These are phyloP conservation scores for Serendipita sp. DNA, from an alignment of 768 basidiomycete species.

Conservation along the genomic window DNA sequence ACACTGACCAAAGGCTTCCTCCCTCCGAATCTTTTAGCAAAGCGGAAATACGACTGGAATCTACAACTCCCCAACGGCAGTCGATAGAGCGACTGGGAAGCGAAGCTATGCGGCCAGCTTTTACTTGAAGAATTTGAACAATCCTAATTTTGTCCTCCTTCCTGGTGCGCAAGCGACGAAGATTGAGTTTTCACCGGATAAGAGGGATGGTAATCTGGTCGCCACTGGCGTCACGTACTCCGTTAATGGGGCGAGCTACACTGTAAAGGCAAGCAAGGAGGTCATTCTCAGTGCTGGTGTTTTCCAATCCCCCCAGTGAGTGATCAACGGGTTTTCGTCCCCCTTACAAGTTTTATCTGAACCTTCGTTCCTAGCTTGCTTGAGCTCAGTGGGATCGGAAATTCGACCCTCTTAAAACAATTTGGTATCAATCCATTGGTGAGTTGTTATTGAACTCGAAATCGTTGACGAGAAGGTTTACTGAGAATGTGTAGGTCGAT, in stretches of 20 bases:
- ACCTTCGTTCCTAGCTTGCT: conserved; percentile 21
- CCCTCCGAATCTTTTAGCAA: too few relatives aligned
- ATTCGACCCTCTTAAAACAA: conserved; percentile 28
- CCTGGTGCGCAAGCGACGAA: conserved; percentile 6
- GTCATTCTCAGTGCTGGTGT: conserved; percentile 33
- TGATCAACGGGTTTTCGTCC: background rate
- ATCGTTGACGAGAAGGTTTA: background rate
- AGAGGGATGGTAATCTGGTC: conserved; percentile 4
- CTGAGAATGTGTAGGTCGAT: conserved; percentile 29
- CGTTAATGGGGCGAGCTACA: conserved; percentile 18
- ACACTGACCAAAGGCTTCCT: conserved; percentile 1
- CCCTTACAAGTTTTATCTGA: background rate
- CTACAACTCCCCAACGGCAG: conserved; percentile 8
- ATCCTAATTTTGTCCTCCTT: conserved; percentile 7
- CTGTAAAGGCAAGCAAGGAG: conserved; percentile 31
- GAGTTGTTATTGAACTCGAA: background rate
- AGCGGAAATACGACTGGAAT: conserved; percentile 8
- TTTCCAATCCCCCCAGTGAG: background rate
- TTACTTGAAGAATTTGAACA: conserved; percentile 1
- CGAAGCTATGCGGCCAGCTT: conserved; percentile 7
- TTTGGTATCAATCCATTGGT: conserved; percentile 26
- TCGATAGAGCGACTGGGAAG: conserved; percentile 8
- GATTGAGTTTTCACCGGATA: conserved; percentile 2
- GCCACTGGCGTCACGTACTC: conserved; percentile 20
- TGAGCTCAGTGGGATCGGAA: conserved; percentile 57